Conservation (phyloP, 768 basidiomycete species). For the Pulveroboletus frians region DNA sequence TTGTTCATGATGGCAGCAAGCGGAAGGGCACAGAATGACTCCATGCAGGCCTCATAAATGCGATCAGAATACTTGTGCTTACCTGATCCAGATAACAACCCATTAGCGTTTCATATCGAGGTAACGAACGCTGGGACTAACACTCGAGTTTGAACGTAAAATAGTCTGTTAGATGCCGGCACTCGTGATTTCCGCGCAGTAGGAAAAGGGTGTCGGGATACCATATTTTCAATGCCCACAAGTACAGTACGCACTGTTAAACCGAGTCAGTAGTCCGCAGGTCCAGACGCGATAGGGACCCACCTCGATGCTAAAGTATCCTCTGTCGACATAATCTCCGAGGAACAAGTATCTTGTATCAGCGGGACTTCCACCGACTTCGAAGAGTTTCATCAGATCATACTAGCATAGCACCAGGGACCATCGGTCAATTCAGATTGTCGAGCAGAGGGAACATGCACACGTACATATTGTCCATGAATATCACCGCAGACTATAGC, state of each 20-base stretch:
- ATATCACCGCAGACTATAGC: slow-evolving; percentile 94
- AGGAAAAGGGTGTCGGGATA: slow-evolving; percentile 96
- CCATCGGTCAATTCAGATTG: slow-evolving; percentile 15
- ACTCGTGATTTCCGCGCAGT: slow-evolving; percentile 97
- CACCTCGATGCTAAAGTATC: slow-evolving; percentile 92
- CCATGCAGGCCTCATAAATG: slow-evolving; percentile 97
- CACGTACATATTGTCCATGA: slow-evolving; percentile 94
- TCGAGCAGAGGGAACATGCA: slow-evolving; percentile 3
- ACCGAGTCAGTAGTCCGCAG: slow-evolving; percentile 1
- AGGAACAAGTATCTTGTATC: slow-evolving; percentile 90
- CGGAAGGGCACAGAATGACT: slow-evolving; percentile 92
- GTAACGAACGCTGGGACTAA: slow-evolving; percentile 36
- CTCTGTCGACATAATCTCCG: slow-evolving; percentile 90
- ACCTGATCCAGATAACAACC: slow-evolving; percentile 43
- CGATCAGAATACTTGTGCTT: slow-evolving; percentile 98
- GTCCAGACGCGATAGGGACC: slow-evolving; percentile 7
- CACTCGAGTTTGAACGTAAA: slow-evolving; percentile 99
- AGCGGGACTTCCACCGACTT: slow-evolving; percentile 91
- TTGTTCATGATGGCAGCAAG: slow-evolving; percentile 99
- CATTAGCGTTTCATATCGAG: slow-evolving; percentile 3
- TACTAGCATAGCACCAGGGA: slow-evolving; percentile 44
- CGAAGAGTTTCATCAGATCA: slow-evolving; percentile 92
- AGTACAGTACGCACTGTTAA: slow-evolving; percentile 86
- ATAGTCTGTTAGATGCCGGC: slow-evolving; percentile 96
- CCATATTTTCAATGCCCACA: slow-evolving; percentile 99